Base-by-base conservation (phyloP, 495 filamentous ascomycete species). In the Penicillium samsonianum region DNA sequence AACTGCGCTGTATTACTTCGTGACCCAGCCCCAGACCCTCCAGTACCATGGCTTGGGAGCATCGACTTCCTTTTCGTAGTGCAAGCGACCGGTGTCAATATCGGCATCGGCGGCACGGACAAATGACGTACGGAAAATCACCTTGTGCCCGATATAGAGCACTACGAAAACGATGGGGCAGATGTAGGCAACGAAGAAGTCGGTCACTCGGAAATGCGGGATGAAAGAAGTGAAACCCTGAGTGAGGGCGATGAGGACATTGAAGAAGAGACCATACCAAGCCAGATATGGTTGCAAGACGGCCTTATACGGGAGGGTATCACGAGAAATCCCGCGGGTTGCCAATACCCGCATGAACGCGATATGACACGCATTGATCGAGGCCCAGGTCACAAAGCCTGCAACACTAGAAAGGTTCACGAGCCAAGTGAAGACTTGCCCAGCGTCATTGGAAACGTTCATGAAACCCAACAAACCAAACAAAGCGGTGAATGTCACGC, bases 171-270 rank as follows among this genome's bases (percentile, higher is more conserved):
- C 52, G 17, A 84, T 82, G 1, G 83, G 59, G 46, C 77, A 80
- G 53, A 84, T 72, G 49, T 86, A 86, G 0, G 78, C 73, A 1
- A 78, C 73, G 25, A 85, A 83, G 55, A 85, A 85, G 46, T 70
- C 67, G 50, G 70, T 69, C 5, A 73, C 74, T 53, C 65, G 67
- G 80, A 85, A 88, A 3, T 37, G 49, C 2, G 79, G 78, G 35
- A 87, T 82, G 65, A 86, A 88, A 8, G 77, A 73, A 0, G 79
- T 84, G 65, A 88, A 88, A 1, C 85, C 85, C 65, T 87, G 83
- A 1, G 84, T 86, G 3, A 88, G 48, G 35, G 80, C 76, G 55
- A 88, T 82, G 44, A 87, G 68, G 14, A 81, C 58, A 67, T 76
- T 82, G 72, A 85, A 85, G 58, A 80, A 76, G 11, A 87, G 69